Base-by-base conservation (phyloP, 257 asterid species). In the Fraxinus quadrangulata region DNA sequence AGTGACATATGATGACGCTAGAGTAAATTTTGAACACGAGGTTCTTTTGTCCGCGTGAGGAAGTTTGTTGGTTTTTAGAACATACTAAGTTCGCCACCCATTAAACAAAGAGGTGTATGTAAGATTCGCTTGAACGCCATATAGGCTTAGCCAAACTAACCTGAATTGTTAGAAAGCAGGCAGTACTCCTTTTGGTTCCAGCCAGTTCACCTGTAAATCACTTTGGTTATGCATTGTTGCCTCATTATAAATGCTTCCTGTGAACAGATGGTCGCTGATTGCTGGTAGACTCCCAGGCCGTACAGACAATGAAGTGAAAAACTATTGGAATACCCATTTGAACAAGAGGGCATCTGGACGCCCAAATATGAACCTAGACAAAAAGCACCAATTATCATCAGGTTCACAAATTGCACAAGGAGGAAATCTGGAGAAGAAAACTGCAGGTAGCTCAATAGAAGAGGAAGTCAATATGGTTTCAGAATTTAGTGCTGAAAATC, bases 241-340 rank as follows among this genome's bases (percentile, higher is more conserved):
- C 67, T 33, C 23, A 56, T 13, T 63, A 63, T 24, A 26, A 63
- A 63, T 63, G 69, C 33, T 51, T 37, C 11, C 2, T 4, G 8
- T 17, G 19, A 6, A 30, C 74, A 88, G 92, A 36, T 88, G 92
- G 92, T 85, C 92, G 26, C 77, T 88, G 80, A 88, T 88, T 34
- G 92, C 92, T 11, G 92, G 92, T 3, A 75, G 91, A 72, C 87
- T 89, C 5, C 93, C 93, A 0, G 93, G 93, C 0, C 88, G 93
- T 72, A 89, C 93, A 3, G 93, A 89, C 76, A 89, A 89, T 61
- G 93, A 89, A 76, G 91, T 87, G 2, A 89, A 85, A 51, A 88
- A 88, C 76, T 88, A 86, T 59, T 88, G 92, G 92, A 88, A 88
- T 81, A 89, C 93, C 45, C 91, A 89, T 87, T 85, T 89, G 91